Base-by-base conservation (phyloP, 257 asterid genomes). In the Perilla frutescens region DNA sequence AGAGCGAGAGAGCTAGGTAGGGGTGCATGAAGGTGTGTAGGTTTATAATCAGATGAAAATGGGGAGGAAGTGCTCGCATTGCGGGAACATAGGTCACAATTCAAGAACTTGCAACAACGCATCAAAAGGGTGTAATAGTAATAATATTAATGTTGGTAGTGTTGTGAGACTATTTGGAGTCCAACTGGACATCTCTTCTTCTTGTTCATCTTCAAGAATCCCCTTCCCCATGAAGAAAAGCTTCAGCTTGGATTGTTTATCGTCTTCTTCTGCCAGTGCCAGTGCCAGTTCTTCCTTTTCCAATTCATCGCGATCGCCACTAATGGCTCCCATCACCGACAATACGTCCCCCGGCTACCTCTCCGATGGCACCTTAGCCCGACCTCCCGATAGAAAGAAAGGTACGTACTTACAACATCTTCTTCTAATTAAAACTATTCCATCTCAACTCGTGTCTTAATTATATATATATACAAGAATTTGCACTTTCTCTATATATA, bases 1-100 rank as follows among this genome's bases (percentile, higher is more conserved):
- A n/a, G 39, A 4, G 53, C 3, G 1, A 44, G 49, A 2, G 49
- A 12, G 49, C 12, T 14, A 6, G 6, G 47, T 1, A 41, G 13
- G 8, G 49, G 47, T 79, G 73, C 73, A 79, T 74, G 37, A 34
- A 34, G 37, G 37, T 34, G 37, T 34, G 37, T 2, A 34, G 37
- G 37, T 34, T 1, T 3, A 34, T 34, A 3, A 1, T 3, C 37
- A 34, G 37, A 4, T 34, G 37, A 62, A 10, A 83, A 92, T 88
- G 98, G 95, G 86, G 11, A 90, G 98, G 39, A 92, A 92, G 81
- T 90, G 98, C 84, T 88, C 97, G 59, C 91, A 87, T 74, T 92
- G 98, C 78, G 96, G 97, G 48, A 87, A 83, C 81, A 81, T 82
- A 37, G 98, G 98, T 51, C 98, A 92, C 81, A 92, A 92, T 81